Percentiles rank a stretch among this genome's conserved stretches.
These are phyloP conservation scores for Lachancea meyersii DNA, from an alignment of 805 yeast genomes.

Conservation along the genomic window DNA sequence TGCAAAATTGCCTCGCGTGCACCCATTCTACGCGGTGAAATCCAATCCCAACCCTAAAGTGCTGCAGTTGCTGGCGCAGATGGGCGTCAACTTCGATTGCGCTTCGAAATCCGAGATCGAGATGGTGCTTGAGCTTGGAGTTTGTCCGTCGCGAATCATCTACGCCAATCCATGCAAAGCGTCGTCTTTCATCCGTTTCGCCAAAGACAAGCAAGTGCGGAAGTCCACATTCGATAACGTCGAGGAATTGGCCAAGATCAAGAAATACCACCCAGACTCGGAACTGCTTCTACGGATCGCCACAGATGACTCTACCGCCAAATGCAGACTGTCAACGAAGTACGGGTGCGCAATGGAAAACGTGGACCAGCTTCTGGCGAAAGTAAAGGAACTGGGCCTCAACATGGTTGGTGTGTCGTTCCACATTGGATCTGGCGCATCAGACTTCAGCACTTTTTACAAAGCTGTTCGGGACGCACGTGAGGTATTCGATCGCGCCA, in stretches of 20 bases:
- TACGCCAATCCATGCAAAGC: constrained; percentile 95
- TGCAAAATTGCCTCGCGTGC: constrained; percentile 57
- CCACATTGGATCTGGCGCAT: constrained; percentile 94
- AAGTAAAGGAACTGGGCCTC: constrained; percentile 57
- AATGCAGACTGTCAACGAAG: constrained; percentile 80
- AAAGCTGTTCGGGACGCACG: constrained; percentile 71
- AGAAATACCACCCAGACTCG: constrained; percentile 60
- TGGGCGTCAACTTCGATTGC: constrained; percentile 85
- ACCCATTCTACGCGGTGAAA: constrained; percentile 91
- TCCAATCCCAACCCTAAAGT: constrained; percentile 74
- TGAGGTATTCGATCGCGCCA: constrained; percentile 56
- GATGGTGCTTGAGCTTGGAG: constrained; percentile 53
- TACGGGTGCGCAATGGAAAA: constrained; percentile 70
- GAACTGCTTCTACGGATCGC: constrained; percentile 70
- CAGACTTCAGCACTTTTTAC: constrained; percentile 57
- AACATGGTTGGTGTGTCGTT: constrained; percentile 81
- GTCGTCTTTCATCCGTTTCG: constrained; percentile 71
- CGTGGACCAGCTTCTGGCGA: constrained; percentile 49
- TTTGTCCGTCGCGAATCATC: constrained; percentile 59
- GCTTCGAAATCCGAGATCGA: constrained; percentile 85
- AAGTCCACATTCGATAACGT: constrained; percentile 86
- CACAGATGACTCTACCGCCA: constrained; percentile 85
- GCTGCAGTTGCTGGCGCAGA: constrained; percentile 46
- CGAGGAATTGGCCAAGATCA: constrained; percentile 75
- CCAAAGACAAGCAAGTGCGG: constrained; percentile 48